A percentile compares a stretch with the other conserved stretches of the same genome.
Evolutionary conservation across 2,329 filamentous ascomycete genomes (phyloP).

Genomic region (Fusarium domesticum): DNA sequence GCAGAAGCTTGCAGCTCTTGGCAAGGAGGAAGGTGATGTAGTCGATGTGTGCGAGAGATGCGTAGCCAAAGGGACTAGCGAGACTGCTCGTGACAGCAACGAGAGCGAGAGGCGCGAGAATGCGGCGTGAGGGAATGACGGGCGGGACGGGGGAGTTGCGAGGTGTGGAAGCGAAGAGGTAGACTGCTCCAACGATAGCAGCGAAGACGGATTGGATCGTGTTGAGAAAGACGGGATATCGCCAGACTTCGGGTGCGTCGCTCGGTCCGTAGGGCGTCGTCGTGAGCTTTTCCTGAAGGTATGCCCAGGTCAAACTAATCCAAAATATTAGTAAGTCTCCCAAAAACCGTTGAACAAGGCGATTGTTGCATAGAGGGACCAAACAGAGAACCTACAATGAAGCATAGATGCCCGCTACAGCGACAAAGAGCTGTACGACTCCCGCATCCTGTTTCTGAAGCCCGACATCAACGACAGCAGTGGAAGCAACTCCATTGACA

Average conservation of each 20-base stretch:
- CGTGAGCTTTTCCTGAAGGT: slow-evolving; percentile 95
- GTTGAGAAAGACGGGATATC: slow-evolving; percentile 91
- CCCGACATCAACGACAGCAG: slow-evolving; percentile 25
- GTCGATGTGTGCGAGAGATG: slow-evolving; percentile 87
- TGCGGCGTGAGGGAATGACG: slow-evolving; percentile 73
- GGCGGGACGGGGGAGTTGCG: slow-evolving; percentile 45
- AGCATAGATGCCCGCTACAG: slow-evolving; percentile 92
- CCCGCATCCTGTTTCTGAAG: slow-evolving; percentile 53
- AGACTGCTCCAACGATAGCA: slow-evolving; percentile 74
- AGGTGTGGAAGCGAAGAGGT: slow-evolving; percentile 67
- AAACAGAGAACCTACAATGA: slow-evolving; percentile 82
- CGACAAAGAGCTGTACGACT: slow-evolving; percentile 72
- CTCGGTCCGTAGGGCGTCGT: slow-evolving; percentile 78
- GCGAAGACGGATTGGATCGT: slow-evolving; percentile 92
- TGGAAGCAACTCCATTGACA: slow-evolving; percentile 24
- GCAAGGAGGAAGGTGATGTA: slow-evolving; percentile 97
- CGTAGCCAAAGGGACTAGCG: slow-evolving; percentile 94
- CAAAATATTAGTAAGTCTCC: slow-evolving; percentile 4
- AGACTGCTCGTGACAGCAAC: slow-evolving; percentile 86
- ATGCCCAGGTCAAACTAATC: slow-evolving; percentile 85
- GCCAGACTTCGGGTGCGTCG: slow-evolving; percentile 71
- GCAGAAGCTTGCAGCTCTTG: slow-evolving; percentile 97
- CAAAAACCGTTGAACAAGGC: not conserved
- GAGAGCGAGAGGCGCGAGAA: slow-evolving; percentile 74
- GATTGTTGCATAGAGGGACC: too few species aligned